phyloP scores from a whole-genome alignment of 345 rosid species.

The Citrus glauca region DNA sequence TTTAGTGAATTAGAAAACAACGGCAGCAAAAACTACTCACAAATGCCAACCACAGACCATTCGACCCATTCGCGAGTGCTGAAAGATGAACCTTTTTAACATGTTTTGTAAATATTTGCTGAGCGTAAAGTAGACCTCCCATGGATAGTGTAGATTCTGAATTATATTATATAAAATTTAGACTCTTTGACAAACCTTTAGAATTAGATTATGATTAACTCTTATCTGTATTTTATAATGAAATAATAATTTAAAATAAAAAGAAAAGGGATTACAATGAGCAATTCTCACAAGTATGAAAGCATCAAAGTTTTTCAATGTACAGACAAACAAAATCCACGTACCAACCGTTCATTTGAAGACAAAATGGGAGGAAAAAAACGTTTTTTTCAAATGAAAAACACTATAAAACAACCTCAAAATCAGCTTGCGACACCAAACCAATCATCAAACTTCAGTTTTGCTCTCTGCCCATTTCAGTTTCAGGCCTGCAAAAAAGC shows the following conservation, averaged over 20 bases:
- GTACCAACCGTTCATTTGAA: neutral
- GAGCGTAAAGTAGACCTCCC: too few species aligned
- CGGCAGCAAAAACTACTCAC: neutral
- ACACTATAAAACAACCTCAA: neutral
- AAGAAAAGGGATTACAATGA: too few species aligned
- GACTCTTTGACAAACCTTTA: too few species aligned
- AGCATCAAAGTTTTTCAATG: neutral
- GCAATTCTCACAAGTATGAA: neutral
- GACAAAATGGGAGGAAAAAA: neutral
- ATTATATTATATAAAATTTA: too few species aligned
- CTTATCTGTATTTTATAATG: too few species aligned
- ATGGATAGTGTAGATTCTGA: too few species aligned
- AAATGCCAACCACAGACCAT: neutral
- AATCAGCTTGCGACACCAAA: neutral
- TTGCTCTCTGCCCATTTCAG: neutral
- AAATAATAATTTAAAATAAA: too few species aligned
- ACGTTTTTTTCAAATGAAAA: neutral
- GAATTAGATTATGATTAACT: too few species aligned
- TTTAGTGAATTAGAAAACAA: neutral
- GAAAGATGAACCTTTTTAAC: too few species aligned
- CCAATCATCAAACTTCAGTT: constrained; percentile 1
- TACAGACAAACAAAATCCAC: neutral
- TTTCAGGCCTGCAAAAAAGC: constrained; percentile 23
- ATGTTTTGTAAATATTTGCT: too few species aligned
- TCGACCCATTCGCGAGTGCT: too few species aligned